Evolutionary conservation across 495 filamentous ascomycete genomes (phyloP), one percentile per base, ranked within the genome.

Genomic region (Ascodesmis nigricans): DNA sequence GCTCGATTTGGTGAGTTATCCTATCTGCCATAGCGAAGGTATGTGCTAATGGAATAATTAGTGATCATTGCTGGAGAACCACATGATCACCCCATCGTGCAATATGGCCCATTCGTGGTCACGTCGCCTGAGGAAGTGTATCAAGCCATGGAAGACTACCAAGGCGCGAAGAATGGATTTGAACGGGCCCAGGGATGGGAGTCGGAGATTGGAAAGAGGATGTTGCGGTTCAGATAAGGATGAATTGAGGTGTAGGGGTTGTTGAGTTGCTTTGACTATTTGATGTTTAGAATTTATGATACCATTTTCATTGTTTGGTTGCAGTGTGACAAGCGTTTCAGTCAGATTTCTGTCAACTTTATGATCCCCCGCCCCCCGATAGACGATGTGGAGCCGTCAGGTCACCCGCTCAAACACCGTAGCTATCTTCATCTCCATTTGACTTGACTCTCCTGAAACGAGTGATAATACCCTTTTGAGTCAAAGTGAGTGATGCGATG

Each of bases 21-120:
- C 11, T 18, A 25, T 11, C 9, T 7, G 11, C 8, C 9, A 13
- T 11, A 11, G 1, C 5, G 11, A 23, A 19, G 10, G 10, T n/a
- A 11, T 19, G 14, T 10, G 10, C 33, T 31, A 22, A 36, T 18
- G 9, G 24, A n/a, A n/a, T 15, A 4, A 22, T 11, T 39, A 61
- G 58, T 95, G 3, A 59, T 95, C 24, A 62, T 92, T 22, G 78
- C 83, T 0, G 84, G 84, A 1, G 66, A 79, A 46, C 78, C 82
- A 10, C 63, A 93, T 9, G 73, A 93, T 50, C 84, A 97, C 55
- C 72, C 77, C 34, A 74, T 97, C 14, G 78, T 93, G 17, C 84
- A 97, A 64, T 92, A 97, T 53, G 84, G 84, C 0, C 84, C 84
- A 1, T 97, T 97, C 53, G 87, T 97, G 9, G 48, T 91, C 40